A percentile compares a stretch with the other conserved stretches of the same genome.
Conservation (phyloP, 352 stramenopile species). For the Thraustochytrium sp. region DNA sequence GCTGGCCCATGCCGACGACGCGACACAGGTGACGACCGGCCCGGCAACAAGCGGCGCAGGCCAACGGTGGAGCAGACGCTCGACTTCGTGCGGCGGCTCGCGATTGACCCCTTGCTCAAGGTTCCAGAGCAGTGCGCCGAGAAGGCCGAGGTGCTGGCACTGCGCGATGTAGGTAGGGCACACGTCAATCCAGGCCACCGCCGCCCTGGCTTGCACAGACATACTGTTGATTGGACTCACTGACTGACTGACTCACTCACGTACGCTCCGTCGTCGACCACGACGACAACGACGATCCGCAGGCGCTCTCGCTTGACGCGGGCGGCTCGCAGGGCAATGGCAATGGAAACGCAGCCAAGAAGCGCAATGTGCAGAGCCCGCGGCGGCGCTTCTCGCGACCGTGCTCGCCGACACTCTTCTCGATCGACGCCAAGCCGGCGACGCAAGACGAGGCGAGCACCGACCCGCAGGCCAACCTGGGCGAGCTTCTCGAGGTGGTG, state of each 20-base stretch:
- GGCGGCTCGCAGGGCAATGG: no score
- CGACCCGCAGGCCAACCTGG: not conserved
- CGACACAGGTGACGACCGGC: no score
- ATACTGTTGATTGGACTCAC: no score
- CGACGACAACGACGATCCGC: no score
- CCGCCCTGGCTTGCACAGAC: no score
- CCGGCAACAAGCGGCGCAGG: not conserved
- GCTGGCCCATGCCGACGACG: no score
- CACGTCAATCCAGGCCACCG: no score
- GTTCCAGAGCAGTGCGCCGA: not conserved
- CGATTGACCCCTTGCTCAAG: not conserved
- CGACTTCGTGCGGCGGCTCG: not conserved
- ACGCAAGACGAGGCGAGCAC: not conserved
- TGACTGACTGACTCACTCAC: no score
- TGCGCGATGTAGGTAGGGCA: constrained; percentile 5
- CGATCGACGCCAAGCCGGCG: not conserved
- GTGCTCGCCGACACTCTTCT: constrained; percentile 29
- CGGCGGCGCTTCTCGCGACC: not conserved
- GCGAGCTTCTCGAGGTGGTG: not conserved
- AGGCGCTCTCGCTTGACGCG: no score
- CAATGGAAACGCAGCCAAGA: no score
- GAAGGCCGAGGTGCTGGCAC: not conserved
- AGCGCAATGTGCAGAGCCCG: no score
- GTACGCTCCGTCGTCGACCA: no score
- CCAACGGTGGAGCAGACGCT: not conserved